Percentiles rank a stretch among this genome's conserved stretches.
Conservation (phyloP, 371 early-diverging fungal genomes). For the Mortierella sp. region DNA sequence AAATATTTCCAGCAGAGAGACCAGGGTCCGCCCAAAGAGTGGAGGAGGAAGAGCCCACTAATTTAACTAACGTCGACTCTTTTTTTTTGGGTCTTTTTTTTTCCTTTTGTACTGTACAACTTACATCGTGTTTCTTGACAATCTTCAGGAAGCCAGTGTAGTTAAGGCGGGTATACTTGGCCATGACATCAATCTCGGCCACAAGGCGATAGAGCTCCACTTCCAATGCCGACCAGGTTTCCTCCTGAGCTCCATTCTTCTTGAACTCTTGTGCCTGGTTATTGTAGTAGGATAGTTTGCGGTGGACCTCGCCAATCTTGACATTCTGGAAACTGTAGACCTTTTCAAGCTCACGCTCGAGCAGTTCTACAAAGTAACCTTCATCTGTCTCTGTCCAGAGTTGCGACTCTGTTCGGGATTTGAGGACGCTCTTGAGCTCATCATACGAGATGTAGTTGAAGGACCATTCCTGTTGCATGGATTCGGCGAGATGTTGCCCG, state of each 20-base stretch:
- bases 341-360: slow-evolving; percentile 95
- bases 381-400: slow-evolving; percentile 83
- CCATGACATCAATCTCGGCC: slow-evolving; percentile 93
- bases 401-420: slow-evolving; percentile 60
- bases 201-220: slow-evolving; percentile 87
- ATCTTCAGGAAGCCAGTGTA: slow-evolving; percentile 98
- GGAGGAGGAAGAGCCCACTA: background rate
- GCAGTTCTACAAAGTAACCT: slow-evolving; percentile 85
- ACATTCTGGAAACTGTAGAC: slow-evolving; percentile 91
- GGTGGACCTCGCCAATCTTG: slow-evolving; percentile 91
- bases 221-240: slow-evolving; percentile 79
- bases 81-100: background rate
- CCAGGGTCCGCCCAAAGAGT: slow-evolving; percentile 7
- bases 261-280: slow-evolving; percentile 70
- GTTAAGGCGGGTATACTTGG: slow-evolving; percentile 96
- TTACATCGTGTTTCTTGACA: slow-evolving; percentile 97
- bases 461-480: slow-evolving; percentile 87
- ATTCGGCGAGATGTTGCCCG: slow-evolving; percentile 82
- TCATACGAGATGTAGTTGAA: slow-evolving; percentile 92
- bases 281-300: slow-evolving; percentile 84
- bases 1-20: no score
- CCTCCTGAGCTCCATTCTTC: slow-evolving; percentile 67
- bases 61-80: background rate
- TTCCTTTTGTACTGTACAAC: no score
- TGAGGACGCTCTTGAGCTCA: slow-evolving; percentile 84